A percentile compares a stretch with the other conserved stretches of the same genome.
Evolutionary conservation across 2,329 filamentous ascomycete genomes (phyloP).

Genomic region (Myriosclerotinia curreyana): DNA sequence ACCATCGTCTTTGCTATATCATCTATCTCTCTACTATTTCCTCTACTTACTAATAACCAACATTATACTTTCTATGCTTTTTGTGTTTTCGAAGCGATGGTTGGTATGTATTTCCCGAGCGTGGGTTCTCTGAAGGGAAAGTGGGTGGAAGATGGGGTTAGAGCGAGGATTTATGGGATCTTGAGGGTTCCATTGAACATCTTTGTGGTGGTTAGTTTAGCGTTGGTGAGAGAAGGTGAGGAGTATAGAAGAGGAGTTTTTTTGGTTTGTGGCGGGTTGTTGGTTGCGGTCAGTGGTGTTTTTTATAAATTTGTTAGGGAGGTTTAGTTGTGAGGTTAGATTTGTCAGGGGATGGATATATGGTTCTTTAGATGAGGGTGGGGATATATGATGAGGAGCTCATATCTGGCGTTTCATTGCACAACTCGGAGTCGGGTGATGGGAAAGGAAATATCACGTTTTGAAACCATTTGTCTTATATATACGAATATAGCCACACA

Average conservation of each 20-base stretch:
- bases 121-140: constrained; percentile 54
- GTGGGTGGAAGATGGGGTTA: constrained; percentile 52
- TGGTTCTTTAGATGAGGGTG: background rate
- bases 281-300: constrained; percentile 32
- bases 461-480: background rate
- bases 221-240: constrained; percentile 46
- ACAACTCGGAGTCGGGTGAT: background rate
- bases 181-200: constrained; percentile 58
- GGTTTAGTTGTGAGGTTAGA: background rate
- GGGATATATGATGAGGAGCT: no score
- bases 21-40: constrained; percentile 43
- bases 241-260: constrained; percentile 39
- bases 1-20: constrained; percentile 44
- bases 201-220: constrained; percentile 52
- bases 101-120: constrained; percentile 57
- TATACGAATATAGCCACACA: background rate
- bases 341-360: background rate
- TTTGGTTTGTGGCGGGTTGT: constrained; percentile 36
- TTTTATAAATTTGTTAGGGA: constrained; percentile 27
- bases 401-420: background rate
- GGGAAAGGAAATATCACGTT: no score
- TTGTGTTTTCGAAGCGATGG: constrained; percentile 55
- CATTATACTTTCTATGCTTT: constrained; percentile 53
- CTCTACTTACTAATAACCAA: constrained; percentile 45
- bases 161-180: constrained; percentile 55